Percentiles rank a stretch among this genome's conserved stretches.
Conservation (phyloP, 2,329 filamentous ascomycete species). For the Raffaelea deltoideospora region DNA sequence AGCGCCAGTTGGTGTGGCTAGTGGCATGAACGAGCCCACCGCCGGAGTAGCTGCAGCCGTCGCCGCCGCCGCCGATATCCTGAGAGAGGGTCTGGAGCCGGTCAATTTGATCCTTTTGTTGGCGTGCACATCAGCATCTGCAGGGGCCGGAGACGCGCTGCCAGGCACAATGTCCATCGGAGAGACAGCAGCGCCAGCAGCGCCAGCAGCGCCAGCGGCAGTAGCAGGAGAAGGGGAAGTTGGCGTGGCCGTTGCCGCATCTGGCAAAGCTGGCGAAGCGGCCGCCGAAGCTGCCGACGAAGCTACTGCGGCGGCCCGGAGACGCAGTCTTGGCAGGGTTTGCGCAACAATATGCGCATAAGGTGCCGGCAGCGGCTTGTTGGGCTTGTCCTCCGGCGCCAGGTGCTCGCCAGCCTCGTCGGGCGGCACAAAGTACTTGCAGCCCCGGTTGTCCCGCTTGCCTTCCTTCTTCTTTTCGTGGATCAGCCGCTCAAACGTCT, state of each 20-base stretch:
- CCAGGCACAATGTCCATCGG: background rate
- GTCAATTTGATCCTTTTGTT: too few species aligned
- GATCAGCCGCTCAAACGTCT: conserved; percentile 35
- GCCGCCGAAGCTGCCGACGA: background rate
- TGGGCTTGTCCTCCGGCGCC: too few species aligned
- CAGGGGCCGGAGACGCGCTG: background rate
- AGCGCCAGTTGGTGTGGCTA: too few species aligned
- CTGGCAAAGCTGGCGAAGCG: background rate
- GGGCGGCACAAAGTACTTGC: conserved; percentile 37
- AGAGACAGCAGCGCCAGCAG: background rate
- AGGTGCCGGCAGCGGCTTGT: conserved; percentile 32
- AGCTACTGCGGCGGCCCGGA: conserved; percentile 2
- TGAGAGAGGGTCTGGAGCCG: too few species aligned
- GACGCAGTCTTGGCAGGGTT: conserved; percentile 18
- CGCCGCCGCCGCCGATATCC: background rate
- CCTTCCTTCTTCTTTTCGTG: conserved; percentile 41
- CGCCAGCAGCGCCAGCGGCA: background rate
- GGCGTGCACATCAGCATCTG: background rate
- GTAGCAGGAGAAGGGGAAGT: background rate
- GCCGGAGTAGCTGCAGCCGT: background rate
- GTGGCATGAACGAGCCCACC: too few species aligned
- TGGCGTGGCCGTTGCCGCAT: background rate
- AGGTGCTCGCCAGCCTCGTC: too few species aligned
- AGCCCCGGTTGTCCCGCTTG: conserved; percentile 33
- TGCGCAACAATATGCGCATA: conserved; percentile 31